Evolutionary conservation across 371 early-diverging fungal species (phyloP).

Genomic region (Syncephalis plumigaleata): DNA sequence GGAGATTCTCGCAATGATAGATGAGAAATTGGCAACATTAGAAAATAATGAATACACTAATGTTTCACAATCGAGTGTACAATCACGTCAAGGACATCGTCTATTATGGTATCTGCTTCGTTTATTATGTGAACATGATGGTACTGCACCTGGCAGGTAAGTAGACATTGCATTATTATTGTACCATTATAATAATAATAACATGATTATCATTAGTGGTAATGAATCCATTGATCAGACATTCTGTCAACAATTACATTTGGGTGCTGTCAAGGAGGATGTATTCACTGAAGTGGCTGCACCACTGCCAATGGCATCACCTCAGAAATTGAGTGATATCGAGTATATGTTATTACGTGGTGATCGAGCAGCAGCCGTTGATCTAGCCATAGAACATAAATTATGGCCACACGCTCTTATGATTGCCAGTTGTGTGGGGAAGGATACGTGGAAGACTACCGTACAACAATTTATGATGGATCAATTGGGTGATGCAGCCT

Average conservation of each 20-base stretch:
- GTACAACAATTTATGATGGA: constrained; percentile 45
- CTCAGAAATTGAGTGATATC: constrained; percentile 3
- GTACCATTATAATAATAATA: background rate
- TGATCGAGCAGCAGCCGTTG: constrained; percentile 55
- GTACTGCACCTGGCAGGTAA: constrained; percentile 43
- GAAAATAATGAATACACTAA: constrained; percentile 9
- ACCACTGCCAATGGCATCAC: constrained; percentile 1
- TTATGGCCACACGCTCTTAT: constrained; percentile 85
- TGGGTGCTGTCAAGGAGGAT: background rate
- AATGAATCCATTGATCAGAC: background rate
- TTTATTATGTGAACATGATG: constrained; percentile 42
- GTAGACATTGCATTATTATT: constrained; percentile 2
- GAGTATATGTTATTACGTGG: constrained; percentile 41
- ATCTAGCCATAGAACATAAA: constrained; percentile 41
- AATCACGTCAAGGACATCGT: constrained; percentile 13
- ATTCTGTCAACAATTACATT: background rate
- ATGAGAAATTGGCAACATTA: constrained; percentile 22
- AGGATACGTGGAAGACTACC: constrained; percentile 67
- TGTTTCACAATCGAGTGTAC: constrained; percentile 9
- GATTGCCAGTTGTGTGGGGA: constrained; percentile 69
- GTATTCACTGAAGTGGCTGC: background rate
- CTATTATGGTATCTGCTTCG: constrained; percentile 45
- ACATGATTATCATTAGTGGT: background rate
- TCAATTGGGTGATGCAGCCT: constrained; percentile 20
- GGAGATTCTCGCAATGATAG: constrained; percentile 32